phyloP scores from a whole-genome alignment of 208 protist species.

The Crithidia bombi region DNA sequence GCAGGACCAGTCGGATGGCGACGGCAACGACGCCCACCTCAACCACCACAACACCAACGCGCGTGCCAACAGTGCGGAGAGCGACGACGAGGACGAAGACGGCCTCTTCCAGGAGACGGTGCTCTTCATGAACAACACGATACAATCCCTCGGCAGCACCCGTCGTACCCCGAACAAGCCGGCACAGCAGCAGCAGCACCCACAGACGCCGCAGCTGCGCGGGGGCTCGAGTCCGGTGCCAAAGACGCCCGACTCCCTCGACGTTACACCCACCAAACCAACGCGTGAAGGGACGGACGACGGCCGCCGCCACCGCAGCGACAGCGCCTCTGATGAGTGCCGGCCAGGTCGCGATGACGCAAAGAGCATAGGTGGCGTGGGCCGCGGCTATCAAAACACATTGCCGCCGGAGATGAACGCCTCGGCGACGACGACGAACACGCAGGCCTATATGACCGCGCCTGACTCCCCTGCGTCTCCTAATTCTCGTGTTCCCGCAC shows the following conservation, averaged over 20 bases:
- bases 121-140: conserved; percentile 36
- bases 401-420: conserved; percentile 3
- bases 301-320: neutral
- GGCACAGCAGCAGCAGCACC: neutral
- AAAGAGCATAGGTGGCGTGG: neutral
- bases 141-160: conserved; percentile 38
- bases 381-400: neutral
- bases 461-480: conserved; percentile 7
- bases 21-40: neutral
- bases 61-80: conserved; percentile 16
- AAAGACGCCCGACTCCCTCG: conserved; percentile 16
- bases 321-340: neutral
- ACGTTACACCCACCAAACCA: conserved; percentile 21
- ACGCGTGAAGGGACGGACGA: neutral
- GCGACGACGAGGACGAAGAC: conserved; percentile 38
- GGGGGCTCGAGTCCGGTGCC: conserved; percentile 17
- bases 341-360: conserved; percentile 3
- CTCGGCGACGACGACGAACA: conserved; percentile 18
- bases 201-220: conserved; percentile 6
- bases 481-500: neutral
- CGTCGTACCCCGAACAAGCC: conserved; percentile 20
- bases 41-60: neutral
- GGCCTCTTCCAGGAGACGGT: conserved; percentile 41
- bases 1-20: neutral
- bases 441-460: conserved; percentile 5